Evolutionary conservation across 2,329 filamentous ascomycete genomes (phyloP), one percentile per base, ranked within the genome.

Genomic region (Monascus ruber): DNA sequence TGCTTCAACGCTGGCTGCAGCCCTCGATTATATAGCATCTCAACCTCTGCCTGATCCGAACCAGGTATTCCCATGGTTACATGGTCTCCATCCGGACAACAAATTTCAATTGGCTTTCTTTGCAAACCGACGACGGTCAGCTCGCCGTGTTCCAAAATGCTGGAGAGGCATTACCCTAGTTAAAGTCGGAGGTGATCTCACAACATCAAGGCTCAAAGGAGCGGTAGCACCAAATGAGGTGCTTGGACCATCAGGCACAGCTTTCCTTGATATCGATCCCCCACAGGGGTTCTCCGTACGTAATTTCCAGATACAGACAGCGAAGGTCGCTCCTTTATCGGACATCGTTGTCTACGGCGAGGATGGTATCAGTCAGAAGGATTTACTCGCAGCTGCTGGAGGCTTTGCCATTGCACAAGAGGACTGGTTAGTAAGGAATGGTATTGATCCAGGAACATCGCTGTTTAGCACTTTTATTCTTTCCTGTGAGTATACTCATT

Each of bases 221-320:
- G 86, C 91, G 24, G 76, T 96, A 48, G 73, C 81, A 3, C 83
- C 87, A 0, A 76, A 84, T 1, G 91, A 96, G 60, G 72, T 96
- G 34, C 62, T 96, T 41, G 72, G 77, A 31, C 62, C 68, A 8
- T 63, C 64, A 24, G 52, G 64, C 10, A 64, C 74, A 34, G 72
- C 79, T 24, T 94, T 98, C 55, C 66, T 87, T 44, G 85, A 94
- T 33, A 74, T 81, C 32, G 91, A 98, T 55, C 91, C 91, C 1
- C 75, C 69, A 40, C 85, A 94, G 48, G 91, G 91, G 6, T 96
- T 96, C 57, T 94, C 86, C 4, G 88, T 96, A 33, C 79, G 91
- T 34, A 96, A 96, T 60, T 98, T 98, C 56, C 89, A 96, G 52
- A 96, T 96, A 31, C 91, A 98, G 61, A 76, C 85, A 0, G 83